Conservation (phyloP, 345 rosid genomes). For the Corchorus olitorius region DNA sequence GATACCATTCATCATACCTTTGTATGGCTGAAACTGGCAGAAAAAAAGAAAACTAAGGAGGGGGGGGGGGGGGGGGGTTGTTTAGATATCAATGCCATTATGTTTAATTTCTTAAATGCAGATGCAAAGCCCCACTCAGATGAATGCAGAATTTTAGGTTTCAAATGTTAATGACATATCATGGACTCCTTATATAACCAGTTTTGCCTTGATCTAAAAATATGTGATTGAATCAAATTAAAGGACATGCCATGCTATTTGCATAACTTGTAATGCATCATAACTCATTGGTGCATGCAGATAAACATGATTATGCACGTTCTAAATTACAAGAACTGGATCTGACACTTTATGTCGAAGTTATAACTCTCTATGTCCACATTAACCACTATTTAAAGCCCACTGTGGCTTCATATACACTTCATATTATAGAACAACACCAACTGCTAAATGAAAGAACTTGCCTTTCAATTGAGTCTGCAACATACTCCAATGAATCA, state of each 20-base stretch:
- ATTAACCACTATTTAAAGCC: slow-evolving; percentile 13
- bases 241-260: not conserved
- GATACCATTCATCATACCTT: slow-evolving; percentile 1
- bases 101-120: not conserved
- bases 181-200: not conserved
- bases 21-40: not conserved
- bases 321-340: not conserved
- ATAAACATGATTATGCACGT: slow-evolving; percentile 5
- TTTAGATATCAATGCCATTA: not conserved
- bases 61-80: too few relatives aligned
- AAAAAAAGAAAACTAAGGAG: not conserved
- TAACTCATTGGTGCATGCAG: not conserved
- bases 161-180: not conserved
- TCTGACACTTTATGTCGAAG: not conserved
- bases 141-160: not conserved
- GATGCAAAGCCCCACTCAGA: not conserved
- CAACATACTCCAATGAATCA: slow-evolving; percentile 95
- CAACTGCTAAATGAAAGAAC: slow-evolving; percentile 24
- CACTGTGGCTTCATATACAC: slow-evolving; percentile 12
- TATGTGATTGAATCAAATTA: not conserved
- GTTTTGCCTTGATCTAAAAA: not conserved
- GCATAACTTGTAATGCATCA: not conserved
- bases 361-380: slow-evolving; percentile 6
- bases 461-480: slow-evolving; percentile 98
- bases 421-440: not conserved